Base-by-base conservation (phyloP, 257 asterid genomes). In the Schizonepeta tenuifolia region DNA sequence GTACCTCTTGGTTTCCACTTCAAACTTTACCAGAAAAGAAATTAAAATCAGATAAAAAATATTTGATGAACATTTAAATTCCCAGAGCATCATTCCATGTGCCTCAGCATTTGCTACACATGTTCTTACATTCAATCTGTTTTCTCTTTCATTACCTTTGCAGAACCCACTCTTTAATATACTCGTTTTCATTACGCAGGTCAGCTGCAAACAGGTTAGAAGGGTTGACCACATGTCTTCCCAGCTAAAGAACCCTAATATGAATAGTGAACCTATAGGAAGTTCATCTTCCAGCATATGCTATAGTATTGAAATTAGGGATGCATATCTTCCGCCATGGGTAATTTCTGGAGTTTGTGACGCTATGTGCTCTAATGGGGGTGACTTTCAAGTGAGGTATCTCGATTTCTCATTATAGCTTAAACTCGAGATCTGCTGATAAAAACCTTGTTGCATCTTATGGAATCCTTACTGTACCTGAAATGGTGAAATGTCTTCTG, bases 241-340 rank as follows among this genome's bases (percentile, higher is more conserved):
- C 41, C 84, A 80, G 79, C 71, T 46, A 62, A 78, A 82, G 78
- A 90, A 79, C 65, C 74, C 85, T 51, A 73, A 35, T 66, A 61
- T 69, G 69, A 74, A 65, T 66, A 74, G 62, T 60, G 92, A 81
- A 66, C 75, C 80, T 62, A 50, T 65, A 31, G 80, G 21, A 38
- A 81, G 82, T 67, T 86, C 90, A 74, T 84, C 86, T 65, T 69
- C 83, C 65, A 93, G 90, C 73, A 86, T 91, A 50, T 85, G 90
- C 84, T 88, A 87, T 53, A 84, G 90, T 79, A 75, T 92, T 77
- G 98, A 95, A 80, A 77, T 95, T 64, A 89, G 57, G 75, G 98
- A 83, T 81, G 80, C 87, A 43, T 88, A 81, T 84, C 78, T 95
- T 73, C 97, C 96, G 0, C 98, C 99, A 28, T 95, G 99, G 99